Conservation (phyloP, 2,329 filamentous ascomycete genomes). For the Pseudogymnoascus sp. region DNA sequence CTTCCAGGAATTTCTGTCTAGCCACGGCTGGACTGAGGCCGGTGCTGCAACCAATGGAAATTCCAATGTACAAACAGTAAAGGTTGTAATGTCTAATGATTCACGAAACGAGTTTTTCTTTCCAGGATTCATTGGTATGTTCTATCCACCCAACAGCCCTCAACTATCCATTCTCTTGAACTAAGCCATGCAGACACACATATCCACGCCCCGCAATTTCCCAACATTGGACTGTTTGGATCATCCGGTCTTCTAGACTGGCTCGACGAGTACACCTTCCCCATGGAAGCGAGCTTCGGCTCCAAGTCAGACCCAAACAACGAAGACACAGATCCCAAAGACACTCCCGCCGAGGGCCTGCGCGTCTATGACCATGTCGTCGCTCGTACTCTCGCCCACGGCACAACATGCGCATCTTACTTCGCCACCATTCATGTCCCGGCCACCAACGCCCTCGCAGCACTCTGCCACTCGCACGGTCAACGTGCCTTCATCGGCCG, state of each 20-base stretch:
- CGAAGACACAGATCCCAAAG: slow-evolving; percentile 10
- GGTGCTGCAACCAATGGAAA: neutral
- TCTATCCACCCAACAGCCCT: no score
- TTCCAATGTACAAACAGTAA: neutral
- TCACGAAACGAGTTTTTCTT: slow-evolving; percentile 60
- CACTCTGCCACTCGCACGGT: slow-evolving; percentile 71
- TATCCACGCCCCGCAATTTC: slow-evolving; percentile 55
- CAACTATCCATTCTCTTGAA: no score
- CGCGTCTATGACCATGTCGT: slow-evolving; percentile 72
- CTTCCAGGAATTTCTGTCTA: neutral
- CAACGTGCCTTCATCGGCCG: slow-evolving; percentile 88
- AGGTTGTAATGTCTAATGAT: neutral
- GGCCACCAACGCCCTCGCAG: slow-evolving; percentile 83
- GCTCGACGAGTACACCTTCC: slow-evolving; percentile 57
- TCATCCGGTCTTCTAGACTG: slow-evolving; percentile 43
- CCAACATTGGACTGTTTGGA: slow-evolving; percentile 31
- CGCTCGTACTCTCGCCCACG: slow-evolving; percentile 72
- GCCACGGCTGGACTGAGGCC: neutral
- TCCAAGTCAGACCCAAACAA: neutral
- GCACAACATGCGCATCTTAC: slow-evolving; percentile 91
- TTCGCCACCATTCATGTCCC: slow-evolving; percentile 82
- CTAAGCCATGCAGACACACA: slow-evolving; percentile 45
- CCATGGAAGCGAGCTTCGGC: slow-evolving; percentile 51
- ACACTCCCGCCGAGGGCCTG: slow-evolving; percentile 45
- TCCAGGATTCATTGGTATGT: slow-evolving; percentile 68